Evolutionary conservation across 2,329 filamentous ascomycete species (phyloP).

Genomic region (Pyricularia grisea): DNA sequence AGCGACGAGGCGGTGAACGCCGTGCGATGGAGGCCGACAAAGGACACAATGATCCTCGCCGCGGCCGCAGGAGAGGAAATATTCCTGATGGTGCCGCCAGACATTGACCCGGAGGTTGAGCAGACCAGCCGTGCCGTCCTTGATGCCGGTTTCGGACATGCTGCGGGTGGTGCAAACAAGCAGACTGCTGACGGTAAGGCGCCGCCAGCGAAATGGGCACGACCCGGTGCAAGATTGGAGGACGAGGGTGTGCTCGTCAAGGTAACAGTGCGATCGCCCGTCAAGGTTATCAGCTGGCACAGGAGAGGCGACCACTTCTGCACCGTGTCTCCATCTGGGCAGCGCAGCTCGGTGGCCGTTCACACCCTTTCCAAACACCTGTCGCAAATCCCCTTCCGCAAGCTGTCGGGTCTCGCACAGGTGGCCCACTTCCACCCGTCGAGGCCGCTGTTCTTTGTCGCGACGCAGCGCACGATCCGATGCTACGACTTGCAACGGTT

Average conservation of each 20-base stretch:
- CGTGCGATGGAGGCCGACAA: slow-evolving; percentile 81
- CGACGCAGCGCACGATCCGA: slow-evolving; percentile 86
- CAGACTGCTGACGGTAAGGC: slow-evolving; percentile 57
- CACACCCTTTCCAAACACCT: slow-evolving; percentile 93
- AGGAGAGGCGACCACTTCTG: slow-evolving; percentile 89
- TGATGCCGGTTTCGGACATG: slow-evolving; percentile 88
- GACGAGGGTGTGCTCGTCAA: slow-evolving; percentile 72
- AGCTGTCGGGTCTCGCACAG: slow-evolving; percentile 65
- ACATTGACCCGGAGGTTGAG: slow-evolving; percentile 64
- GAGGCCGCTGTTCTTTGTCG: slow-evolving; percentile 89
- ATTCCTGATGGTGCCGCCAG: slow-evolving; percentile 71
- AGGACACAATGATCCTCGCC: slow-evolving; percentile 71
- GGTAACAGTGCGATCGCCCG: slow-evolving; percentile 66
- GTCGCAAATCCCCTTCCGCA: slow-evolving; percentile 88
- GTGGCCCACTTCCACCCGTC: slow-evolving; percentile 91
- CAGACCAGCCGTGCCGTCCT: slow-evolving; percentile 65
- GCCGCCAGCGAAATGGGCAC: slow-evolving; percentile 71
- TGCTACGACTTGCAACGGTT: slow-evolving; percentile 90
- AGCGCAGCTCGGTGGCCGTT: slow-evolving; percentile 76
- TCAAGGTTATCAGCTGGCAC: slow-evolving; percentile 92
- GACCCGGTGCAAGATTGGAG: slow-evolving; percentile 65
- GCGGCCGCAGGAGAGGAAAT: slow-evolving; percentile 78
- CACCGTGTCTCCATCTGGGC: slow-evolving; percentile 75
- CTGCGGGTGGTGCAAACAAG: slow-evolving; percentile 48
- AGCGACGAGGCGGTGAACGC: slow-evolving; percentile 73